phyloP scores from a whole-genome alignment of 768 basidiomycete species.

The Asterophora lycoperdoides region DNA sequence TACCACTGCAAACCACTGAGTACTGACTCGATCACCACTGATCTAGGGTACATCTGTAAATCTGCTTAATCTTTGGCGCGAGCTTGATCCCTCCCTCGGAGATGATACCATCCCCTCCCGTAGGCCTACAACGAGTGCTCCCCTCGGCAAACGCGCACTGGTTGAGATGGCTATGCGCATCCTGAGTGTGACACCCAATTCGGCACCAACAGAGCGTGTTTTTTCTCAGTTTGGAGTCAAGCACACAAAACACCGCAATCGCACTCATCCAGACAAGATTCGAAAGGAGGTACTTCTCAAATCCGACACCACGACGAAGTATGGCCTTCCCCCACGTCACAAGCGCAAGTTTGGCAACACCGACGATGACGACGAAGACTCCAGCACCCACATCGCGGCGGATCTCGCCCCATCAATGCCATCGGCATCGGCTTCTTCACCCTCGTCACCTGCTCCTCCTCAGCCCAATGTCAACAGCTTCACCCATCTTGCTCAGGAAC shows the following conservation, averaged over 20 bases:
- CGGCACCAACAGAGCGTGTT: conserved; percentile 22
- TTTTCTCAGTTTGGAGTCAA: conserved; percentile 24
- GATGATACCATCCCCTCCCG: neutral
- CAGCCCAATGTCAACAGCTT: too few species aligned
- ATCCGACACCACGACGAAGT: neutral
- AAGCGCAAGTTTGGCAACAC: neutral
- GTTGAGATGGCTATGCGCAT: conserved; percentile 20
- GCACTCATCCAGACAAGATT: neutral
- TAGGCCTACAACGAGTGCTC: neutral
- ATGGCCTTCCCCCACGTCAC: neutral
- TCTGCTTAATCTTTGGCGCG: conserved; percentile 10
- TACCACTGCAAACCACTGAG: neutral
- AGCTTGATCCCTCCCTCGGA: neutral
- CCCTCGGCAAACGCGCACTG: conserved; percentile 12
- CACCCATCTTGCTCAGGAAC: too few species aligned
- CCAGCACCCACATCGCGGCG: too few species aligned
- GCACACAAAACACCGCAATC: conserved; percentile 18
- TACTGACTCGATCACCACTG: neutral
- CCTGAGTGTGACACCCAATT: conserved; percentile 22
- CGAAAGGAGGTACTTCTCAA: neutral
- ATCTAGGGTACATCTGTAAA: conserved; percentile 6
- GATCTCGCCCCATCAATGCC: too few species aligned
- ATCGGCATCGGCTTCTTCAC: too few species aligned
- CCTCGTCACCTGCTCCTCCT: too few species aligned
- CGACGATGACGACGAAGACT: neutral